phyloP scores from a whole-genome alignment of 1,284 basidiomycete species.

The Boletus smithii region DNA sequence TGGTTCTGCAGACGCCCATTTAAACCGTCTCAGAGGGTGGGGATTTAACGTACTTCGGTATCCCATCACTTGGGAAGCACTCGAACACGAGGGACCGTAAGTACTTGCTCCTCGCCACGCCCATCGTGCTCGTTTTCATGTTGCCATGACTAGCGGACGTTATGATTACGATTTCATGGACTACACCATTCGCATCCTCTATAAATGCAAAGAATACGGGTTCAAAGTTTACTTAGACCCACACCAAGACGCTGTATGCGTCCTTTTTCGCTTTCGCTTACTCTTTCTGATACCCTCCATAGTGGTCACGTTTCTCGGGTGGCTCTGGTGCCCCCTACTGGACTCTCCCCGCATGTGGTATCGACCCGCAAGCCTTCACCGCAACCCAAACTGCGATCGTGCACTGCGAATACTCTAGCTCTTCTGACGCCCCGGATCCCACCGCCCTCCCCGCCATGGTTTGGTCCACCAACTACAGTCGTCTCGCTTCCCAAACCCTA shows the following conservation, averaged over 20 bases:
- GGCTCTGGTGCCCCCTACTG: slow-evolving; percentile 96
- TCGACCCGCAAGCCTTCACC: slow-evolving; percentile 83
- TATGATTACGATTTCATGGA: slow-evolving; percentile 94
- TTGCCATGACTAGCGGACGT: slow-evolving; percentile 56
- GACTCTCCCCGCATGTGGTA: slow-evolving; percentile 90
- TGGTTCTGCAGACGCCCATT: slow-evolving; percentile 84
- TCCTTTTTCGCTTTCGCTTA: neutral
- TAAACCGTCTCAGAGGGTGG: slow-evolving; percentile 84
- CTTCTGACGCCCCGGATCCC: slow-evolving; percentile 57
- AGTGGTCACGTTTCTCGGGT: slow-evolving; percentile 98
- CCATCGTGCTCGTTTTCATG: slow-evolving; percentile 5
- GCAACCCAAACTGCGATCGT: slow-evolving; percentile 84
- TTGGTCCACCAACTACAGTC: slow-evolving; percentile 95
- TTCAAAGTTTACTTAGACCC: slow-evolving; percentile 95
- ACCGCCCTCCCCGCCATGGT: slow-evolving; percentile 85
- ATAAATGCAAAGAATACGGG: slow-evolving; percentile 92
- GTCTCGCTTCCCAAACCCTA: slow-evolving; percentile 83
- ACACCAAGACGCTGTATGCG: slow-evolving; percentile 89
- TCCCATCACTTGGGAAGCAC: slow-evolving; percentile 90
- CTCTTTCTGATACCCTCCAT: slow-evolving; percentile 1
- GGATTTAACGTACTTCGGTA: slow-evolving; percentile 94
- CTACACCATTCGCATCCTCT: slow-evolving; percentile 83
- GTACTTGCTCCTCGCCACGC: slow-evolving; percentile 36
- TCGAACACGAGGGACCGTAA: slow-evolving; percentile 93
- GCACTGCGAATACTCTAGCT: slow-evolving; percentile 82